Base-by-base conservation (phyloP, 257 asterid species). In the Scutellaria galericulata region DNA sequence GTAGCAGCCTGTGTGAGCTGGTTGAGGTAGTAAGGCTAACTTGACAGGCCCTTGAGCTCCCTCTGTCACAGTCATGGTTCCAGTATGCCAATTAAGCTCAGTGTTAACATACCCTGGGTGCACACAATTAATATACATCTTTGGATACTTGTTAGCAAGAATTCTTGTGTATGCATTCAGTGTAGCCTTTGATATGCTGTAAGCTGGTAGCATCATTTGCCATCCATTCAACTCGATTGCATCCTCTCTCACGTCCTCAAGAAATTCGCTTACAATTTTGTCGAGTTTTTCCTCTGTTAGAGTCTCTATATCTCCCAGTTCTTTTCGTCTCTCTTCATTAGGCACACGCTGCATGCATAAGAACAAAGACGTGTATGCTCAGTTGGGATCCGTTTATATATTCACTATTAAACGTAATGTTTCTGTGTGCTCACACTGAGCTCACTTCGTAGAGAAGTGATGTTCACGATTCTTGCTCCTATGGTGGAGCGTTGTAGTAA, bases 191-290 rank as follows among this genome's bases (percentile, higher is more conserved):
- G 98, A 87, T 69, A 87, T 79, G 83, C 93, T 88, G 82, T 92
- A 88, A 14, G 97, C 90, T 5, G 97, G 96, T 57, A 82, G 81
- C 95, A 87, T 92, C 83, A 79, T 84, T 54, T 86, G 96, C 96
- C 96, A 92, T 15, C 95, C 98, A 20, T 84, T 88, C 37, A 73
- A 84, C 76, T 88, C 97, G 2, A 92, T 74, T 8, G 77, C 78
- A 41, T 83, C 83, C 2, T 81, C 56, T 74, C 82, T 64, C 80
- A 90, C 58, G 63, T 88, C 96, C 9, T 74, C 65, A 72, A 90
- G 72, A 50, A 90, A 87, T 6, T 83, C 73, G 15, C 82, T 83
- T 71, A 90, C 78, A 18, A 90, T 85, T 53, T 41, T 54, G 58
- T 88, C 86, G 5, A 88, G 81, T 80, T 81, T 83, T 61, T 82